These are phyloP conservation scores for Cryomyces antarcticus DNA, from an alignment of 495 filamentous ascomycete genomes.

Conservation along the genomic window DNA sequence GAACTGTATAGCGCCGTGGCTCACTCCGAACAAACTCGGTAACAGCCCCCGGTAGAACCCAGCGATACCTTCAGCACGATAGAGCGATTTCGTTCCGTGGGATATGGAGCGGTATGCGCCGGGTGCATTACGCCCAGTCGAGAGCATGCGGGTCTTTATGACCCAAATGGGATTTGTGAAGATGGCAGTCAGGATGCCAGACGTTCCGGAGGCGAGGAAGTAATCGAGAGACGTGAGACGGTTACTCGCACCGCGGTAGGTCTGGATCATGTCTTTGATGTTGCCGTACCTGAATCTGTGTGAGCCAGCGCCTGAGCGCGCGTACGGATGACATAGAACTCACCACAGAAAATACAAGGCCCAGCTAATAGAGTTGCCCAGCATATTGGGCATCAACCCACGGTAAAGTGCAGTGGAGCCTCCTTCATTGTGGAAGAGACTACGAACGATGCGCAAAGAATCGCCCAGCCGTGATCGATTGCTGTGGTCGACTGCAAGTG, in stretches of 20 bases:
- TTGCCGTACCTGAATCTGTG: constrained; percentile 28
- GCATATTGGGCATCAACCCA: constrained; percentile 70
- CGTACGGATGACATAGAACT: not conserved
- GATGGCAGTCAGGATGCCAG: constrained; percentile 53
- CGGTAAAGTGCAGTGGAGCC: constrained; percentile 56
- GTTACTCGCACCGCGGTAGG: constrained; percentile 5
- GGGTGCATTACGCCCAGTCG: constrained; percentile 45
- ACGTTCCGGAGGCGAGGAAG: constrained; percentile 58
- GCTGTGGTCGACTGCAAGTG: constrained; percentile 9
- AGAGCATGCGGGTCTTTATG: constrained; percentile 92
- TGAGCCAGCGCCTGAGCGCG: not conserved
- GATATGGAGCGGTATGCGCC: constrained; percentile 68
- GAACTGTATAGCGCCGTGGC: constrained; percentile 88
- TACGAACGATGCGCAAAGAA: constrained; percentile 32
- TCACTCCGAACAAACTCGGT: constrained; percentile 74
- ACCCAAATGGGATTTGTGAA: constrained; percentile 97
- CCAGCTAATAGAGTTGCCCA: constrained; percentile 84
- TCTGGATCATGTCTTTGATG: constrained; percentile 28
- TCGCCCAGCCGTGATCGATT: constrained; percentile 24
- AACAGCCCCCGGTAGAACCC: constrained; percentile 75
- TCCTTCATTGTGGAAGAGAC: constrained; percentile 36
- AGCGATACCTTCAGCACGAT: constrained; percentile 42
- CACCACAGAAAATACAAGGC: constrained; percentile 65
- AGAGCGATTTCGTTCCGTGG: constrained; percentile 43
- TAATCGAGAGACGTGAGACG: constrained; percentile 53